Base-by-base conservation (phyloP, 768 basidiomycete species). In the Trametes punicea region DNA sequence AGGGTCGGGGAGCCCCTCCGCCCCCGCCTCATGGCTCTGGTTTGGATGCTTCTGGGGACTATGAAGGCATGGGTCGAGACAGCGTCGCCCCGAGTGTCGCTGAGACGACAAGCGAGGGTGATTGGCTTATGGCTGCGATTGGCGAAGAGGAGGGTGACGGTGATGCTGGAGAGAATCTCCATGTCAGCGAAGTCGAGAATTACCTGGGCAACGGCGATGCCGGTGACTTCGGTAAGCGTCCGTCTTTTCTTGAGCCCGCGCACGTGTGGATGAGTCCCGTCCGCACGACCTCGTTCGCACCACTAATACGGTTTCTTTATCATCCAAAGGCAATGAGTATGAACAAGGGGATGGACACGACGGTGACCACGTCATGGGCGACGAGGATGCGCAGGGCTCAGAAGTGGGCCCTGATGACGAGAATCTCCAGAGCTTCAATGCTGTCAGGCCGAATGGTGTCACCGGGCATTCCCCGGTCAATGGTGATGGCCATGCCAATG, bases 101-200 rank as follows among this genome's bases (percentile, higher is more conserved):
- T 44, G 78, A 80, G 65, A 76, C 81, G 30, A 70, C 72, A 30
- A 89, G 87, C 70, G 90, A 92, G 69, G 85, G 77, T 50, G 90
- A 92, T 71, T 92, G 90, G 90, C 76, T 91, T 39, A 91, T 92
- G 90, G 90, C 88, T 68, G 89, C 90, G 48, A 92, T 91, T 64
- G 84, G 79, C 54, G 85, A 82, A 56, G 78, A 62, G 13, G 65
- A 63, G 21, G 64, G 56, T 42, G 61, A 61, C 34, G 65, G 65
- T 46, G 62, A 62, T 29, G 61, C 51, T 38, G 46, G 46, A 54
- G 62, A 58, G 36, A 58, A 66, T 45, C 53, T 56, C 7, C 52
- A 67, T 49, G 56, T 56, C 46, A 55, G 54, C 51, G 59, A 57
- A 39, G 58, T 59, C 41, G 62, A 61, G 38, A 54, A 64, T 18